phyloP scores from a whole-genome alignment of 257 asterid genomes.

The Leptodermis oblonga region DNA sequence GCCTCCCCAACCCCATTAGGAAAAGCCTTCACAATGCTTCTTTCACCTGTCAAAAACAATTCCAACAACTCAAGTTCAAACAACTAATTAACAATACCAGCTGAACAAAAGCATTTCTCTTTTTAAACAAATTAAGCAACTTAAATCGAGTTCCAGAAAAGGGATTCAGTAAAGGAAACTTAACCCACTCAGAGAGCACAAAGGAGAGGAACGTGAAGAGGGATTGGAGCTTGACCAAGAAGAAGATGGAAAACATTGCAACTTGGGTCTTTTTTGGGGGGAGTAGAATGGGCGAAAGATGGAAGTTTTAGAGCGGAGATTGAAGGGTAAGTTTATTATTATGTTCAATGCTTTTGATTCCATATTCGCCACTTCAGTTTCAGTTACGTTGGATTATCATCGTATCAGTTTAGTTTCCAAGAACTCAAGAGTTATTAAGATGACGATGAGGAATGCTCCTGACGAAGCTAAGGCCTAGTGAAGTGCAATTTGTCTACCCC shows the following conservation, averaged over 20 bases:
- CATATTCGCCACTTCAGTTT: not conserved
- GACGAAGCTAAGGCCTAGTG: no score
- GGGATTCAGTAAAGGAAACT: not conserved
- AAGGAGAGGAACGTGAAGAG: conserved; percentile 36
- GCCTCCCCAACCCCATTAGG: conserved; percentile 44
- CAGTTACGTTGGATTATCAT: not conserved
- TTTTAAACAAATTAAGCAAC: not conserved
- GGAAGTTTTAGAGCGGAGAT: conserved; percentile 20
- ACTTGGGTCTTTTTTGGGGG: conserved; percentile 20
- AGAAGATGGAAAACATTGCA: conserved; percentile 19
- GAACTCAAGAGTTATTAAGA: no score
- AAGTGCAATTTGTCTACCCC: no score
- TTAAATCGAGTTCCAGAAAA: not conserved
- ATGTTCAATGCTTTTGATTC: conserved; percentile 9
- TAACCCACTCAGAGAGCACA: conserved; percentile 41
- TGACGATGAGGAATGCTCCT: not conserved
- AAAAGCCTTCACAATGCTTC: conserved; percentile 32
- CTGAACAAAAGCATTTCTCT: not conserved
- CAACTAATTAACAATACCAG: not conserved
- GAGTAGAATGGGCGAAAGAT: conserved; percentile 27
- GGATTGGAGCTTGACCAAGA: conserved; percentile 35
- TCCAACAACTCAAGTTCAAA: not conserved
- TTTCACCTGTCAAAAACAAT: conserved; percentile 38
- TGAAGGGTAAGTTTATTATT: not conserved
- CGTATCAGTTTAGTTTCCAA: not conserved